phyloP scores from a whole-genome alignment of 306 rosid genomes.

The Fragaria iinumae region DNA sequence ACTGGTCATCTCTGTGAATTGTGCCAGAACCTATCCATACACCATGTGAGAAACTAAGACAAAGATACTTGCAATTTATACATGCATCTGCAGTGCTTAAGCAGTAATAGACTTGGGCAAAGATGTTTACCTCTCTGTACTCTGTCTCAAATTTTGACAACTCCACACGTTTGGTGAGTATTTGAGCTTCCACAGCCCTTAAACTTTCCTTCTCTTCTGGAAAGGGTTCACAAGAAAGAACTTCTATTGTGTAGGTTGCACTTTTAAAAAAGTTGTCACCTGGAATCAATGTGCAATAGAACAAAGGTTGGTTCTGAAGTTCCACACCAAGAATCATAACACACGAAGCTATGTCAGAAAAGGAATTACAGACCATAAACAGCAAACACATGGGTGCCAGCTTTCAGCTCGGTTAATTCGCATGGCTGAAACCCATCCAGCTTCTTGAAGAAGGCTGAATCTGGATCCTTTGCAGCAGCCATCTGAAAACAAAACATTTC shows the following conservation, averaged over 20 bases:
- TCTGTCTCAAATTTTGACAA: constrained; percentile 92
- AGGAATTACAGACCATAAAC: constrained; percentile 66
- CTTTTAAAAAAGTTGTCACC: constrained; percentile 99
- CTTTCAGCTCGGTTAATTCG: constrained; percentile 85
- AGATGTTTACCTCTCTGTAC: constrained; percentile 73
- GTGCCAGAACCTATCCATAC: constrained; percentile 74
- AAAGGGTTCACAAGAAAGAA: constrained; percentile 71
- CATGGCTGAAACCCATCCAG: constrained; percentile 95
- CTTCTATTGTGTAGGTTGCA: constrained; percentile 90
- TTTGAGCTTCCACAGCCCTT: constrained; percentile 70
- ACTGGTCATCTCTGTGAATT: constrained; percentile 90
- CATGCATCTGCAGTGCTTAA: constrained; percentile 20
- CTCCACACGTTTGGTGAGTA: constrained; percentile 86
- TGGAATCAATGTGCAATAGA: constrained; percentile 33
- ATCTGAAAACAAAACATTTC: constrained; percentile 43
- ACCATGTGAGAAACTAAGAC: constrained; percentile 18
- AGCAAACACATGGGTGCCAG: constrained; percentile 91
- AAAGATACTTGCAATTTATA: constrained; percentile 11
- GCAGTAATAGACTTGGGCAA: constrained; percentile 20
- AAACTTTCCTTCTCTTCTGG: constrained; percentile 71
- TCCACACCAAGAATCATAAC: constrained; percentile 22
- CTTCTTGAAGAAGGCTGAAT: constrained; percentile 84
- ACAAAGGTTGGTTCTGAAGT: constrained; percentile 11
- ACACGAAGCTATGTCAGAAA: constrained; percentile 11
- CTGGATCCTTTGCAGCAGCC: constrained; percentile 94